Evolutionary conservation across 2,329 filamentous ascomycete species (phyloP), one percentile per base, ranked within the genome.

Genomic region (Alternaria brassicae): DNA sequence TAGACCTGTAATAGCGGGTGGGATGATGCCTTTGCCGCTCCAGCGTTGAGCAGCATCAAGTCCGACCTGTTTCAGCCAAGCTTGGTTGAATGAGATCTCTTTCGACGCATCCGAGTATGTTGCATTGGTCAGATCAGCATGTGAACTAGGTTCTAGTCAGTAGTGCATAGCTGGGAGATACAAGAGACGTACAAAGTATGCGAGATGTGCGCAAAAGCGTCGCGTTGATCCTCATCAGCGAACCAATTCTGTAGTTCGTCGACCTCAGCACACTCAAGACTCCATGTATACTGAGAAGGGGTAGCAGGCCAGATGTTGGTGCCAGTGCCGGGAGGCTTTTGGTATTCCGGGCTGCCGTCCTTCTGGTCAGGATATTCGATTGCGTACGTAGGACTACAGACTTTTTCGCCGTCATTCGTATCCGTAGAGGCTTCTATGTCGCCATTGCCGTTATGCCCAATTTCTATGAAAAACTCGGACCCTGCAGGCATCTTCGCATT

Each of bases 1-100:
- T 25, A 88, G 71, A 48, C 86, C 86, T 1, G 86, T 89, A 60
- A 89, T 89, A 34, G 85, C 86, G 1, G 86, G 86, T 2, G 86
- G 86, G 58, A 89, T 86, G 52, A 89, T 80, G 28, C 86, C 86
- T 37, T 82, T 80, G 3, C 76, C 62, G 25, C 84, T 87, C 71
- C 82, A 88, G 41, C 79, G 78, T 17, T 68, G 71, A 13, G 81
- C 81, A 21, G 74, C 62, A 56, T 79, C 77, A 56, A 88, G 77
- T 12, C 84, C 84, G 9, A 82, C 79, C 65, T 86, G 82, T 60
- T 81, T 78, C 40, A 88, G 71, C 85, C 86, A 89, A 10, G 81
- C 84, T 63, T 84, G 79, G 75, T 89, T 89, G 78, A 86, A 88
- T 21, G 79, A 77, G 41, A 88, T 86, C 71, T 89, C 86, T 63